Conservation (phyloP, 306 rosid genomes). For the Castanea mollissima region DNA sequence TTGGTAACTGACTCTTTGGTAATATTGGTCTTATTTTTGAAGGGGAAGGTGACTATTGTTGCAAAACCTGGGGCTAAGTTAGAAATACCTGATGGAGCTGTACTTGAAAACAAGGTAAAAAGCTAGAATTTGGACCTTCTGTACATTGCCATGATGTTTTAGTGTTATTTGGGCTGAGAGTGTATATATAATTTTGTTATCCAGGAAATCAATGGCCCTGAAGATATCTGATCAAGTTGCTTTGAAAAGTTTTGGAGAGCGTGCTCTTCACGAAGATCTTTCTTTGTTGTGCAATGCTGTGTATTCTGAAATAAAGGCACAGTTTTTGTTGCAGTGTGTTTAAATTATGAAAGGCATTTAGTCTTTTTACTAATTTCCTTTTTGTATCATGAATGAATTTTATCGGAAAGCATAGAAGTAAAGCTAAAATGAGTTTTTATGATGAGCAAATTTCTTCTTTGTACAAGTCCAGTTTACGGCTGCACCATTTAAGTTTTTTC, state of each 20-base stretch:
- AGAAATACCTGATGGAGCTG: conserved; percentile 69
- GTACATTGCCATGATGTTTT: background rate
- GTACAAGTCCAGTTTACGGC: background rate
- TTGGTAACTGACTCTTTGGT: conserved; percentile 2
- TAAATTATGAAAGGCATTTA: conserved; percentile 1
- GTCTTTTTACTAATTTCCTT: background rate
- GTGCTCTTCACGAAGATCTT: conserved; percentile 5
- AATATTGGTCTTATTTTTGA: conserved; percentile 16
- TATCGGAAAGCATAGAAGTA: background rate
- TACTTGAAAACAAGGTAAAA: conserved; percentile 64
- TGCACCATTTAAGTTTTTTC: background rate
- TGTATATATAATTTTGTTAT: conserved; percentile 10
- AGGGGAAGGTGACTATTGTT: conserved; percentile 71
- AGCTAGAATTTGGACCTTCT: background rate
- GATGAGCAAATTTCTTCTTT: background rate
- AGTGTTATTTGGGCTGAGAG: background rate
- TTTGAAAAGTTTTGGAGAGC: conserved; percentile 13
- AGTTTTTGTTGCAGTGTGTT: conserved; percentile 23
- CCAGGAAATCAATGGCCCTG: conserved; percentile 74
- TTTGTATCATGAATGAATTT: conserved; percentile 5
- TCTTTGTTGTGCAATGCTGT: background rate
- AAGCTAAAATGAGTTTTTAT: background rate
- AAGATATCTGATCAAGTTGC: conserved; percentile 52
- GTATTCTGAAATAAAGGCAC: conserved; percentile 27
- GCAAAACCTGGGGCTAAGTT: conserved; percentile 66